Evolutionary conservation across 1,284 basidiomycete species (phyloP).

Genomic region (Apiotrichum gamsii): DNA sequence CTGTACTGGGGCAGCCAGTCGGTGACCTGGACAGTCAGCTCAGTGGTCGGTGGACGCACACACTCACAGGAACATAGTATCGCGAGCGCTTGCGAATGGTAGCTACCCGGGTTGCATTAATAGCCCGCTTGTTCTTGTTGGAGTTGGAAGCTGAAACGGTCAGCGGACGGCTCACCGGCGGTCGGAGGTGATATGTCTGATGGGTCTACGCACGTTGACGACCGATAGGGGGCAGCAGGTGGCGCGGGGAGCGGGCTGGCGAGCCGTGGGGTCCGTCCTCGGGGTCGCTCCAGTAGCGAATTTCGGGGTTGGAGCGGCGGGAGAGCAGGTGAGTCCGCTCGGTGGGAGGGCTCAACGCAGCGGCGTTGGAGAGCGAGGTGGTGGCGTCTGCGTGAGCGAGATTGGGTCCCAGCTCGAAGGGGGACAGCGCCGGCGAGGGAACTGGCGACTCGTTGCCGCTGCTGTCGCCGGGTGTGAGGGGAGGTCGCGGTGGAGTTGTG

Average conservation of each 20-base stretch:
- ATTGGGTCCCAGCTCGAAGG: background rate
- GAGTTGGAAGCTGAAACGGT: background rate
- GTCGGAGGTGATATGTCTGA: too few species aligned
- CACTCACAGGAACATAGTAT: constrained; percentile 45
- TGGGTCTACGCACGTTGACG: too few species aligned
- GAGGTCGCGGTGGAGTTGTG: background rate
- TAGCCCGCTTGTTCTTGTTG: constrained; percentile 3
- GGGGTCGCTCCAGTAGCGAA: constrained; percentile 1
- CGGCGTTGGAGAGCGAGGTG: too few species aligned
- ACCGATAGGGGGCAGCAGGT: too few species aligned
- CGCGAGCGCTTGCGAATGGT: constrained; percentile 43
- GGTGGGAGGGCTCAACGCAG: background rate
- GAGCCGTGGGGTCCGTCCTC: background rate
- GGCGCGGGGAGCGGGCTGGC: too few species aligned
- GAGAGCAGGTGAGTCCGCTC: constrained; percentile 1
- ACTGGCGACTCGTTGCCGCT: background rate
- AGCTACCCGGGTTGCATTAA: constrained; percentile 16
- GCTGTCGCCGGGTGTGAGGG: background rate
- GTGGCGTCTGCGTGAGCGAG: too few species aligned
- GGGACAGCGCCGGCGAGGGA: background rate
- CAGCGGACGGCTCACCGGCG: too few species aligned
- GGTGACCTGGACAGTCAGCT: constrained; percentile 31
- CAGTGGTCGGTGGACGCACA: background rate
- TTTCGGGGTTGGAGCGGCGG: background rate
- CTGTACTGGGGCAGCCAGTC: constrained; percentile 80